Base-by-base conservation (phyloP, 768 basidiomycete genomes). In the Suillus tomentosus region DNA sequence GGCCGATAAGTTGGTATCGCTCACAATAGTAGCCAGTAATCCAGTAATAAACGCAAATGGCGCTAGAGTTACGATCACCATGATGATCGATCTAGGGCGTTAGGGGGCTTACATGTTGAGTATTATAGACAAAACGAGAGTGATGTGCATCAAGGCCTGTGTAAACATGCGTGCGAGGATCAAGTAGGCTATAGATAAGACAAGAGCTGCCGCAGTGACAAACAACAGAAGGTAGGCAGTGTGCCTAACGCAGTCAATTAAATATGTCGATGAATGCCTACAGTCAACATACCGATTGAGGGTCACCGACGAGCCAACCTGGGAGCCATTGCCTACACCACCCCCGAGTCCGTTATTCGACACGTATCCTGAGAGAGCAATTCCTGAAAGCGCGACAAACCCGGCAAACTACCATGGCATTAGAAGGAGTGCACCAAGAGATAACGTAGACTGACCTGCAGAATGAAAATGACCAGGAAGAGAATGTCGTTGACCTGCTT, bases 171-270 rank as follows among this genome's bases (percentile, higher is more conserved):
- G 86, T 22, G 87, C 82, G 64, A 94, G 79, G 76, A 90, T 80
- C 54, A 94, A 82, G 71, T 91, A 94, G 11, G 82, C 48, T 2
- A 82, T 76, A 9, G 92, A 90, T 17, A 94, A 78, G 13, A 91
- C 65, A 11, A 94, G 74, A 1, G 85, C 90, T 19, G 86, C 84
- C 8, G 82, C 92, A 3, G 88, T 86, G 50, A 92, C 85, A 50
- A 94, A 79, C 36, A 94, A 81, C 10, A 94, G 78, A n/a, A 94
- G 84, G 70, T 88, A 91, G 3, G 87, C 87, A 0, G 92, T 88
- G 68, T 87, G 87, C 73, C 90, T 90, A 58, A 13, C 13, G 19
- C 50, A 24, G 37, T 53, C 40, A 39, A 48, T 60, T 9, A 3
- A n/a, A 17, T 17, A 36, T 34, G 11, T 31, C 7, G 22, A 24